phyloP scores from a whole-genome alignment of 768 basidiomycete genomes.

The Dioszegia crocea region DNA sequence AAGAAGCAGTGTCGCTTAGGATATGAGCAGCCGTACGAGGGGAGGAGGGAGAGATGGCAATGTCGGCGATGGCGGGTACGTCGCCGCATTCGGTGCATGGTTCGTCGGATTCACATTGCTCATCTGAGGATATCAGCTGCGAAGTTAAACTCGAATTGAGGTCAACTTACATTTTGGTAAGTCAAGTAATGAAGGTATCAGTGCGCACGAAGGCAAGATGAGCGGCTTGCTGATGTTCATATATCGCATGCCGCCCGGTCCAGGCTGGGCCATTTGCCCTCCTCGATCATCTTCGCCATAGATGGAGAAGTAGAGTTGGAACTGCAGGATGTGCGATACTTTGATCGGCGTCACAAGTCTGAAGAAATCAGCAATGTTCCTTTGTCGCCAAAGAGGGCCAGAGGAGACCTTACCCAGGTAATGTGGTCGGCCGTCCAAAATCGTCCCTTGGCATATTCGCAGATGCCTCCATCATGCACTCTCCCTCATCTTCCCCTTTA shows the following conservation, averaged over 20 bases:
- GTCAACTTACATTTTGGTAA: conserved; percentile 9
- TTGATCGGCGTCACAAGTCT: no score
- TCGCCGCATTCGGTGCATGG: no score
- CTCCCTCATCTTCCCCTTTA: no score
- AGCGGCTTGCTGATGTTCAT: conserved; percentile 22
- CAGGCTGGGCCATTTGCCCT: conserved; percentile 4
- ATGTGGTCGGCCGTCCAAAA: conserved; percentile 31
- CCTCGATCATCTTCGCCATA: conserved; percentile 27
- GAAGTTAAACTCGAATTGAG: no score
- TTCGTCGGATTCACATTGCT: no score
- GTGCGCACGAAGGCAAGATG: conserved; percentile 23
- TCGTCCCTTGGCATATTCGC: conserved; percentile 34
- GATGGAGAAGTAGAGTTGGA: conserved; percentile 34
- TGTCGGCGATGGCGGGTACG: no score
- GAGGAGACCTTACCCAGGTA: conserved; percentile 18
- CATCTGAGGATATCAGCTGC: no score
- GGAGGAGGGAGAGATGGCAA: no score
- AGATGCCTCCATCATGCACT: conserved; percentile 1
- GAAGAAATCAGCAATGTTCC: background rate
- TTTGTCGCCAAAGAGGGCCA: conserved; percentile 10
- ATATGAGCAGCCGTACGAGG: no score
- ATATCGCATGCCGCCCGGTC: conserved; percentile 25
- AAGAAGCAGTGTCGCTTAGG: no score
- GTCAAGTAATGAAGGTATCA: conserved; percentile 9
- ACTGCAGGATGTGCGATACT: background rate